Evolutionary conservation across 805 yeast genomes (phyloP), one percentile per base, ranked within the genome.

Genomic region (Candida maesae): DNA sequence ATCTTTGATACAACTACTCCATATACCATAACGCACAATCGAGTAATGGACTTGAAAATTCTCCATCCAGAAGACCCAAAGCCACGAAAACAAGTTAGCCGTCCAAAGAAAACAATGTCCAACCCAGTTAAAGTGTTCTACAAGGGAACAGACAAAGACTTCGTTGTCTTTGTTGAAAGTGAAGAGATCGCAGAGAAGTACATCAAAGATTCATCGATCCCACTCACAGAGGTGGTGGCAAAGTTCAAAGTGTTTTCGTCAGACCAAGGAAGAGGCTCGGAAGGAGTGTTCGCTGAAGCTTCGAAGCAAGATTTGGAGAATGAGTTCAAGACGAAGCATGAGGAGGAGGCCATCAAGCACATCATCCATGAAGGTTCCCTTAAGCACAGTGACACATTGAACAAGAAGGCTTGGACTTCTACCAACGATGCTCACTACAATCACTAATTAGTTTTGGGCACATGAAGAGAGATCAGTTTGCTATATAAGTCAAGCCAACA

Each of bases 231-330:
- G 30, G 73, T 83, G 5, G 79, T 84, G 1, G 80, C 81, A 0
- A 68, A 73, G 8, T 84, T 75, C 66, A 75, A 81, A 53, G 71
- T 87, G n/a, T 88, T 71, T 57, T 69, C 74, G 17, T 74, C 77
- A 41, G 71, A 72, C 45, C 68, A 67, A 18, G 83, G 85, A 34
- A 66, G 65, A 30, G 95, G 95, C 24, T 65, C 78, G 4, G 84
- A 78, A 52, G 95, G 95, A 42, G 70, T 73, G 8, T 58, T 84
- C 19, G 85, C 81, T 38, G 80, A 76, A 53, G 95, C 91, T 2
- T 81, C 91, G 7, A 73, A 76, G 41, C 65, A 68, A 15, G 84
- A 80, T 45, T 58, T 87, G 29, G 71, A 70, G 37, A 74, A 74
- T 47, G 93, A 86, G 55, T 87, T 88, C 50, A 91, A 89, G 21